Base-by-base conservation (phyloP, 306 rosid species). In the Acacia confusa region DNA sequence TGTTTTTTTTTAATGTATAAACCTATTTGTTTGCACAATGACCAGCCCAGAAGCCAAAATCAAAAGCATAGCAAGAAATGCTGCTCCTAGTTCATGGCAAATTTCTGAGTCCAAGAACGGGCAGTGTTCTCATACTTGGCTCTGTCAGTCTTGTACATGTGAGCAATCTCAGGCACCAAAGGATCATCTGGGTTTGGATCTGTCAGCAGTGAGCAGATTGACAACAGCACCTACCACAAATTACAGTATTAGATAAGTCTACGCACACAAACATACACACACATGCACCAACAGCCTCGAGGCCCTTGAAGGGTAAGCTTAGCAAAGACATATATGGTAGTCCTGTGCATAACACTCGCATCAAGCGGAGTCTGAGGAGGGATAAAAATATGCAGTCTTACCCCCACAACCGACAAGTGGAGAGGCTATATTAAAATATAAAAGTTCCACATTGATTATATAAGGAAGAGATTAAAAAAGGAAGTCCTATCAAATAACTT, bases 161-260 rank as follows among this genome's bases (percentile, higher is more conserved):
- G 81, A 38, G 91, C 91, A 76, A 88, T 86, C 79, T 88, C 91
- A 25, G 91, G 91, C 75, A 88, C 91, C 82, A 88, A 79, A 63
- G 91, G 91, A 15, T 88, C 89, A 16, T 88, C 91, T 0, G 89
- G 91, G 83, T 88, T 88, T 7, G 91, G 91, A 52, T 88, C 91
- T 63, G 91, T 88, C 79, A 88, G 75, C 73, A 88, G 84, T 6
- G 91, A 88, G 88, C 91, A 88, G 73, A 88, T 85, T 67, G 91
- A 88, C 63, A 88, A 65, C 43, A 88, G 81, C 60, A 88, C 91
- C 91, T 79, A 68, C 82, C 44, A 75, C 40, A 65, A 47, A 64
- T 30, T 45, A 66, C 24, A 57, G 15, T 7, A 2, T 17, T 24
- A 36, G 36, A 65, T 0, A 60, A 65, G 43, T 65, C 34, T 3